These are phyloP conservation scores for Passiflora organensis DNA, from an alignment of 345 rosid genomes.

Conservation along the genomic window DNA sequence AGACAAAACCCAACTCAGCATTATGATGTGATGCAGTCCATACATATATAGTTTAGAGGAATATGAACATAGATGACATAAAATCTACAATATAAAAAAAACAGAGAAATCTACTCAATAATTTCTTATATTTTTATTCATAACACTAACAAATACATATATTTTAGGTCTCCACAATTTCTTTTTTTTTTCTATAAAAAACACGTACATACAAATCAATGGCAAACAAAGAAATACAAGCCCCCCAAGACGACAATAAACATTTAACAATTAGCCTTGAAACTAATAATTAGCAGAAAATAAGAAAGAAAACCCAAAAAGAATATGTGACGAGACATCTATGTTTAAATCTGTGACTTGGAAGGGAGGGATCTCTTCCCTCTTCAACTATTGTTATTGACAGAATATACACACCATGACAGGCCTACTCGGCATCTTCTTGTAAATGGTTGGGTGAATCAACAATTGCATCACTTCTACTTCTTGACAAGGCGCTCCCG, in stretches of 20 bases:
- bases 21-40: too few relatives aligned
- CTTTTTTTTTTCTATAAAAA: too few relatives aligned
- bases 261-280: conserved; percentile 13
- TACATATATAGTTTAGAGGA: too few relatives aligned
- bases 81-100: background rate
- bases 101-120: too few relatives aligned
- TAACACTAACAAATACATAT: too few relatives aligned
- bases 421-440: conserved; percentile 24
- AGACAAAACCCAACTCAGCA: too few relatives aligned
- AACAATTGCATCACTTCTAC: conserved; percentile 31
- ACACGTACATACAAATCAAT: background rate
- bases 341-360: conserved; percentile 36
- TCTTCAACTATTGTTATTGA: conserved; percentile 29
- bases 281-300: conserved; percentile 14
- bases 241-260: conserved; percentile 21
- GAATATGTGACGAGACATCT: conserved; percentile 11
- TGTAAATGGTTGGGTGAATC: conserved; percentile 22
- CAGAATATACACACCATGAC: conserved; percentile 33
- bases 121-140: background rate
- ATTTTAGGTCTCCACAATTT: too few relatives aligned
- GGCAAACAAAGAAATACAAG: background rate
- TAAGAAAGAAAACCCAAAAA: conserved; percentile 3
- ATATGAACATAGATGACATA: too few relatives aligned
- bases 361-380: conserved; percentile 19
- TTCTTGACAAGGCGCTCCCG: conserved; percentile 52